phyloP scores from a whole-genome alignment of 176 grass and related monocot species.

The Eragrostis nindensis region DNA sequence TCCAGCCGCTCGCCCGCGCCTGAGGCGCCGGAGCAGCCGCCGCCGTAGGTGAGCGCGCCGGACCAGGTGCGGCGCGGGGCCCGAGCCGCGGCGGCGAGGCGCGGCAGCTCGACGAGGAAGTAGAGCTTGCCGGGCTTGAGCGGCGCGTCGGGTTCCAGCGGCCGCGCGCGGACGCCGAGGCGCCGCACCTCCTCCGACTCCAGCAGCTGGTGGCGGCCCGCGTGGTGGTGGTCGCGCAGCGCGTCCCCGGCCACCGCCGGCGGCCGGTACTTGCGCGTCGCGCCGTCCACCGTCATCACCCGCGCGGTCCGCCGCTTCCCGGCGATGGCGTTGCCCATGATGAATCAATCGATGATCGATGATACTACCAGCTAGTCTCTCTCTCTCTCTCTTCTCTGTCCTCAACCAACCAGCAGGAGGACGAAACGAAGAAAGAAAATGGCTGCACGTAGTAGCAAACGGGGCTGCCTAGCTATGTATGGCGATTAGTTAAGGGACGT shows the following conservation, averaged over 20 bases:
- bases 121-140: slow-evolving; percentile 79
- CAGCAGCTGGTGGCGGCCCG: slow-evolving; percentile 59
- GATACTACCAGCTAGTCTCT: background rate
- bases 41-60: slow-evolving; percentile 49
- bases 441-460: background rate
- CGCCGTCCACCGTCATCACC: slow-evolving; percentile 90
- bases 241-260: slow-evolving; percentile 43
- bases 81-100: background rate
- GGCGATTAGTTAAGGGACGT: background rate
- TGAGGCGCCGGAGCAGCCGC: no score
- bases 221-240: slow-evolving; percentile 71
- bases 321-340: slow-evolving; percentile 80
- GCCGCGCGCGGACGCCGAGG: slow-evolving; percentile 59
- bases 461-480: background rate
- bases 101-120: slow-evolving; percentile 72
- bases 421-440: background rate
- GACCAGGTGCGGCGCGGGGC: slow-evolving; percentile 61
- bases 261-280: slow-evolving; percentile 55
- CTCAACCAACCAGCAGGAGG: no score
- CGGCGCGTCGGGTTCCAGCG: slow-evolving; percentile 58
- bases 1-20: slow-evolving; percentile 70
- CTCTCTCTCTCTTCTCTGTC: background rate
- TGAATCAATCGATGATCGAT: no score
- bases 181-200: slow-evolving; percentile 75
- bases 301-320: slow-evolving; percentile 58